These are phyloP conservation scores for Colletotrichum camelliae DNA, from an alignment of 2,329 filamentous ascomycete genomes.

Conservation along the genomic window DNA sequence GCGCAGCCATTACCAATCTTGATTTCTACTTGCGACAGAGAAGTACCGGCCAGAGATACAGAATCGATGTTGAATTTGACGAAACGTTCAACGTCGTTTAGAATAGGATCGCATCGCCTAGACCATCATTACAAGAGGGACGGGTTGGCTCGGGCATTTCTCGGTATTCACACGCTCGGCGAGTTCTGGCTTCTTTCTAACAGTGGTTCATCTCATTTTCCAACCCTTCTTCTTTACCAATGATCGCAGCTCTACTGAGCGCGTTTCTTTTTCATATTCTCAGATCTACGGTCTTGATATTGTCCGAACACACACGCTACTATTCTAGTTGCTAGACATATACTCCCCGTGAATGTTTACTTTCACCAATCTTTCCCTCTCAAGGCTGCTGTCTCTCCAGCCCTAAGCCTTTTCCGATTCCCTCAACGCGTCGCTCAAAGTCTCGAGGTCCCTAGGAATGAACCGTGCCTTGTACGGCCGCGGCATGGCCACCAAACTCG, in stretches of 20 bases:
- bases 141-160: background rate
- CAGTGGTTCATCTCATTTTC: too few relatives aligned
- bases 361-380: background rate
- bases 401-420: background rate
- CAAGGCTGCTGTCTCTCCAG: too few relatives aligned
- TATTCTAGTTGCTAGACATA: background rate
- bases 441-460: conserved; percentile 47
- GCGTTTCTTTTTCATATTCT: background rate
- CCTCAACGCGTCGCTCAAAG: background rate
- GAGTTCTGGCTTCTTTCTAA: background rate
- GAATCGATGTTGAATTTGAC: accelerated
- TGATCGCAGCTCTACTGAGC: background rate
- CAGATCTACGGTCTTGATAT: background rate
- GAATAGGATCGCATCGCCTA: background rate
- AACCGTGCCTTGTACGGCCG: conserved; percentile 63
- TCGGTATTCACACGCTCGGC: background rate
- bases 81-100: accelerated
- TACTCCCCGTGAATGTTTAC: background rate
- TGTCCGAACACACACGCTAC: background rate
- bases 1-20: background rate
- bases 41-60: accelerated
- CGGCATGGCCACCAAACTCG: conserved; percentile 67
- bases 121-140: too few relatives aligned
- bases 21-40: background rate
- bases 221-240: too few relatives aligned